Conservation (phyloP, 805 yeast species). For the Yarrowia hollandica region DNA sequence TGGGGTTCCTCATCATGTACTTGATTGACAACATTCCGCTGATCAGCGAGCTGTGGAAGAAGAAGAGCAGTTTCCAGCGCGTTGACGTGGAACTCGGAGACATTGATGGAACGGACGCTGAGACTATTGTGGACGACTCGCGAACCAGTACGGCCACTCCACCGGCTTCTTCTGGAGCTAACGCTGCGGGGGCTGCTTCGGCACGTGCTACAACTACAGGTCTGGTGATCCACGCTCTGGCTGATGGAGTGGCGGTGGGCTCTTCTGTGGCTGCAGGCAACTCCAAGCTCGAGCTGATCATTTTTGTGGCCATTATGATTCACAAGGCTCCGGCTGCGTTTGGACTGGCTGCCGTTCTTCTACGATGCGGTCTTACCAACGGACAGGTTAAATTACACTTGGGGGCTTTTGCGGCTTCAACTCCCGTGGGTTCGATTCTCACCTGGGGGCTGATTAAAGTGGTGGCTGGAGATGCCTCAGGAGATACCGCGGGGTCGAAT, state of each 20-base stretch:
- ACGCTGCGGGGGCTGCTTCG: background rate
- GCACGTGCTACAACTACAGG: constrained; percentile 55
- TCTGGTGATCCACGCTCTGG: constrained; percentile 61
- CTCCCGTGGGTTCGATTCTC: constrained; percentile 60
- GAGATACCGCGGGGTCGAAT: background rate
- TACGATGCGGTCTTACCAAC: constrained; percentile 42
- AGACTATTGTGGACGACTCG: background rate
- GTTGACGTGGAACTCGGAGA: constrained; percentile 23
- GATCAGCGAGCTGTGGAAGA: constrained; percentile 1
- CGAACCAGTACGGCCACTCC: background rate
- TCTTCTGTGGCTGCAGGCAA: constrained; percentile 51
- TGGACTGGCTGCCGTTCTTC: constrained; percentile 59
- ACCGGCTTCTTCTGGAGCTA: background rate
- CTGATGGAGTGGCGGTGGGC: constrained; percentile 75
- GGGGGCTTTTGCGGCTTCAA: constrained; percentile 54
- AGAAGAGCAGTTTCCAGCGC: background rate
- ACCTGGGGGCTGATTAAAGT: constrained; percentile 48
- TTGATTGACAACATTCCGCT: constrained; percentile 48
- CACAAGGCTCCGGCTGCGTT: constrained; percentile 78
- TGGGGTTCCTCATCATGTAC: constrained; percentile 58
- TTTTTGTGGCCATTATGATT: constrained; percentile 60
- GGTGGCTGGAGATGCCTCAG: constrained; percentile 36
- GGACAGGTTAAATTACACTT: constrained; percentile 49
- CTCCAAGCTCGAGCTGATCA: constrained; percentile 46
- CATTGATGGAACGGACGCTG: background rate